Conservation (phyloP, 768 basidiomycete genomes). For the Phanerochaete carnosa region DNA sequence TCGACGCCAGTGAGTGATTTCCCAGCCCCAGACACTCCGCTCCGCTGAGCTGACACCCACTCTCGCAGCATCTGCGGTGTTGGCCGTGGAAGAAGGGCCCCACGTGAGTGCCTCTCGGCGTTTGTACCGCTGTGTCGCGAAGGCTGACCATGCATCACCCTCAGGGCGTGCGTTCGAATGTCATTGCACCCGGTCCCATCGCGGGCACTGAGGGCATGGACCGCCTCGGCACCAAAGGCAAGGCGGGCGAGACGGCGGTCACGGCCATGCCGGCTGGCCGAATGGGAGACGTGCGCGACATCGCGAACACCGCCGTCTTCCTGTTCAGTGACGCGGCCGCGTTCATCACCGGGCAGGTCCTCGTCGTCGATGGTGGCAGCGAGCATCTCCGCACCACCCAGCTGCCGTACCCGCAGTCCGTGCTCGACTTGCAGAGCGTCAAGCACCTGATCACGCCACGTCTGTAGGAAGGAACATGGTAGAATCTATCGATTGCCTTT, state of each 20-base stretch:
- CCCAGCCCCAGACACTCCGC: background rate
- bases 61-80: constrained; percentile 56
- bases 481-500: background rate
- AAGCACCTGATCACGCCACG: constrained; percentile 47
- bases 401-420: constrained; percentile 60
- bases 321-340: constrained; percentile 79
- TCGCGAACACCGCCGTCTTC: constrained; percentile 72
- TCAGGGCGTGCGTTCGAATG: constrained; percentile 83
- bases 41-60: background rate
- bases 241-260: constrained; percentile 3
- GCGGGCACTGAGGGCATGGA: constrained; percentile 70
- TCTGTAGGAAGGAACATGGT: constrained; percentile 18
- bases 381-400: constrained; percentile 48
- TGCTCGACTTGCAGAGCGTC: constrained; percentile 57
- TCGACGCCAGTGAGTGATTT: constrained; percentile 60
- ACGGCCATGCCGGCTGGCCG: constrained; percentile 42
- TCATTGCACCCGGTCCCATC: constrained; percentile 83
- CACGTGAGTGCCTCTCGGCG: constrained; percentile 31
- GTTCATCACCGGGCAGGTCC: constrained; percentile 73
- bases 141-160: background rate
- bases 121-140: background rate
- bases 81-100: constrained; percentile 94
- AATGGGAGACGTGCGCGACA: constrained; percentile 54
- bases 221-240: constrained; percentile 40
- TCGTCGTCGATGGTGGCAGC: constrained; percentile 65